A percentile compares a stretch with the other conserved stretches of the same genome.
These are phyloP conservation scores for Penicillium simplicissimum DNA, from an alignment of 495 filamentous ascomycete genomes.

Conservation along the genomic window DNA sequence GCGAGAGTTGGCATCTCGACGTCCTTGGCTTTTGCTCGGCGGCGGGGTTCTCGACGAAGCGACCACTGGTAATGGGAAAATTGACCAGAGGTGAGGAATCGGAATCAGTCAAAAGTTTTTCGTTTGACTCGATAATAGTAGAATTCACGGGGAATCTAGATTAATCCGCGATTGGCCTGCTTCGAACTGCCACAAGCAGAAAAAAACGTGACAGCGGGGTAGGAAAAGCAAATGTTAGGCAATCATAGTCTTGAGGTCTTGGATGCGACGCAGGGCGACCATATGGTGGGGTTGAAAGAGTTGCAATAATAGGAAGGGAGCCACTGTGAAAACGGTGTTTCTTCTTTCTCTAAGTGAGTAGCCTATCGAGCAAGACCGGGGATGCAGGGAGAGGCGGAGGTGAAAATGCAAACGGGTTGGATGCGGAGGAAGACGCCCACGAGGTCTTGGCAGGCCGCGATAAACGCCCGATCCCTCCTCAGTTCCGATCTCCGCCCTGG, in stretches of 20 bases:
- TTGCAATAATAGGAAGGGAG: not conserved
- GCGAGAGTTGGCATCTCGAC: conserved; percentile 80
- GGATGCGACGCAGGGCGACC: conserved; percentile 19
- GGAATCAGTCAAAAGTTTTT: not conserved
- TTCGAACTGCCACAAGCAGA: conserved; percentile 9
- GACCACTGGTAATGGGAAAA: not conserved
- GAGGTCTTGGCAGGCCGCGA: not conserved
- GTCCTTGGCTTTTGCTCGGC: conserved; percentile 4
- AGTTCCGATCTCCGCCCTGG: too few relatives aligned
- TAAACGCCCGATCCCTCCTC: not conserved
- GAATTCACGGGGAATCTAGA: not conserved
- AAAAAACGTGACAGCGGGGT: conserved; percentile 5
- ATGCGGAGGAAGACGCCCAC: not conserved
- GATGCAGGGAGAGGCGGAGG: not conserved
- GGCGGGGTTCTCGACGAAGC: not conserved
- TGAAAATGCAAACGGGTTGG: not conserved
- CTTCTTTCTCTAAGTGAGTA: not conserved
- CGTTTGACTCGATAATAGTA: not conserved
- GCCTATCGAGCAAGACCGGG: not conserved
- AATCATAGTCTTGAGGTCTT: conserved; percentile 37
- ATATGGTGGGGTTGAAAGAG: conserved; percentile 19
- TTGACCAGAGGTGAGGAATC: not conserved
- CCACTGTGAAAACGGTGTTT: not conserved
- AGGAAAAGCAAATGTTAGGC: conserved; percentile 44
- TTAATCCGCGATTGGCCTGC: not conserved